phyloP scores from a whole-genome alignment of 108 stramenopile genomes.

The Nitzschia palea region DNA sequence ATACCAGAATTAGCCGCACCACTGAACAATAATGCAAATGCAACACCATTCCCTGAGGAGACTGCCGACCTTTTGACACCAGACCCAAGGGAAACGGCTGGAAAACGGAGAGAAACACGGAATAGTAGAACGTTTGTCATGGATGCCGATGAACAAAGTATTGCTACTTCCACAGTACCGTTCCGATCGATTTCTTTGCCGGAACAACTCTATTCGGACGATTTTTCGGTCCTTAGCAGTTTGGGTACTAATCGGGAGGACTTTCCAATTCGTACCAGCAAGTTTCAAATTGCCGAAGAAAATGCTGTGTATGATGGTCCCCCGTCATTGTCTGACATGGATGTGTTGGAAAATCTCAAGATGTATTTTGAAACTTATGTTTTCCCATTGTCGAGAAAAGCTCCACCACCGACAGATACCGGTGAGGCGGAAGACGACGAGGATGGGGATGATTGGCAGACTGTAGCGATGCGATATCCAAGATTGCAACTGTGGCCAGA shows the following conservation, averaged over 20 bases:
- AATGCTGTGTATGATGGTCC: slow-evolving; percentile 65
- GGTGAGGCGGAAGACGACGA: slow-evolving; percentile 17
- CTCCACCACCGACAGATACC: slow-evolving; percentile 6
- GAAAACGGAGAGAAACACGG: too few relatives aligned
- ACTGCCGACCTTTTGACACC: slow-evolving; percentile 9
- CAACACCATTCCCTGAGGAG: background rate
- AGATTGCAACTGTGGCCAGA: slow-evolving; percentile 47
- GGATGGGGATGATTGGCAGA: slow-evolving; percentile 35
- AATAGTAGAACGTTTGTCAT: too few relatives aligned
- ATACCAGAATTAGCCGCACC: background rate
- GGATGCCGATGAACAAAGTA: background rate
- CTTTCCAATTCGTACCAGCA: slow-evolving; percentile 15
- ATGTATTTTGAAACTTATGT: slow-evolving; percentile 73
- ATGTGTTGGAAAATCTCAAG: slow-evolving; percentile 59
- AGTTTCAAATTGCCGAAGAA: slow-evolving; percentile 56
- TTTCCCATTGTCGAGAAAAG: slow-evolving; percentile 41
- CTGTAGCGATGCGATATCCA: slow-evolving; percentile 25
- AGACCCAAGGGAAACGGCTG: background rate
- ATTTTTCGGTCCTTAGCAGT: slow-evolving; percentile 36
- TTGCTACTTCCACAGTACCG: background rate
- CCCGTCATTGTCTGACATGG: slow-evolving; percentile 36
- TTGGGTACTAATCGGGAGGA: slow-evolving; percentile 37
- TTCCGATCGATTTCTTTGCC: slow-evolving; percentile 15
- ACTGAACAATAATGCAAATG: background rate
- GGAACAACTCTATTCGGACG: slow-evolving; percentile 34